phyloP scores from a whole-genome alignment of 2,329 filamentous ascomycete genomes.

The Aspergillus sp. region DNA sequence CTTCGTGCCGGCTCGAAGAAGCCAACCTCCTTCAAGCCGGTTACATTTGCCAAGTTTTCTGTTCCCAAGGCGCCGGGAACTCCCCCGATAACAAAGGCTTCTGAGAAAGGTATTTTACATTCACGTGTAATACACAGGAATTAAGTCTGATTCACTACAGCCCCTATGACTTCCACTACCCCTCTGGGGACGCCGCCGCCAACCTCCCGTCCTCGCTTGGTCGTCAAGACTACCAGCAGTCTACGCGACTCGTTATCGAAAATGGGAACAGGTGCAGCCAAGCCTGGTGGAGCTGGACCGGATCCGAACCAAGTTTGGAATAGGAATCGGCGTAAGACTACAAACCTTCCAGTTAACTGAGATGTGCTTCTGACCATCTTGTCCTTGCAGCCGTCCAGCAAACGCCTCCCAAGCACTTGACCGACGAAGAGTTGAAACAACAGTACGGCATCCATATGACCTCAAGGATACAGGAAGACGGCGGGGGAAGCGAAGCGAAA shows the following conservation, averaged over 20 bases:
- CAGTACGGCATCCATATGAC: slow-evolving; percentile 70
- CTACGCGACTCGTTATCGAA: slow-evolving; percentile 55
- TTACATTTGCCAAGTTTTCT: slow-evolving; percentile 67
- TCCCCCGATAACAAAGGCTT: slow-evolving; percentile 51
- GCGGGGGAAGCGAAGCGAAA: slow-evolving; percentile 63
- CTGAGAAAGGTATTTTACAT: slow-evolving; percentile 56
- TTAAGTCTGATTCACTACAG: slow-evolving; percentile 23
- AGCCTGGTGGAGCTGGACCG: slow-evolving; percentile 54
- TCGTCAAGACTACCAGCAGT: slow-evolving; percentile 62
- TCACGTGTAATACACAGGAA: neutral
- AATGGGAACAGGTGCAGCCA: slow-evolving; percentile 46
- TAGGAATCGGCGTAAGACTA: slow-evolving; percentile 61
- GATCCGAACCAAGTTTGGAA: slow-evolving; percentile 71
- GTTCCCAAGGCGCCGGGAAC: slow-evolving; percentile 62
- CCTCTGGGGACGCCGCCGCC: slow-evolving; percentile 44
- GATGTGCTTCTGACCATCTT: slow-evolving; percentile 22
- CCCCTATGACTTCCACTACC: slow-evolving; percentile 40
- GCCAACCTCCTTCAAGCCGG: slow-evolving; percentile 63
- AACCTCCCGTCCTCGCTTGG: slow-evolving; percentile 59
- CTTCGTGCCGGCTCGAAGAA: slow-evolving; percentile 59
- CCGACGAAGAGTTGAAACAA: slow-evolving; percentile 68
- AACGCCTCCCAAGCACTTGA: slow-evolving; percentile 64
- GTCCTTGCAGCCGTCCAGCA: slow-evolving; percentile 50
- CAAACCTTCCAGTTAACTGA: neutral
- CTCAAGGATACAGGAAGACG: slow-evolving; percentile 64